These are phyloP conservation scores for Exophiala oligosperma DNA, from an alignment of 2,329 filamentous ascomycete genomes.

Conservation along the genomic window DNA sequence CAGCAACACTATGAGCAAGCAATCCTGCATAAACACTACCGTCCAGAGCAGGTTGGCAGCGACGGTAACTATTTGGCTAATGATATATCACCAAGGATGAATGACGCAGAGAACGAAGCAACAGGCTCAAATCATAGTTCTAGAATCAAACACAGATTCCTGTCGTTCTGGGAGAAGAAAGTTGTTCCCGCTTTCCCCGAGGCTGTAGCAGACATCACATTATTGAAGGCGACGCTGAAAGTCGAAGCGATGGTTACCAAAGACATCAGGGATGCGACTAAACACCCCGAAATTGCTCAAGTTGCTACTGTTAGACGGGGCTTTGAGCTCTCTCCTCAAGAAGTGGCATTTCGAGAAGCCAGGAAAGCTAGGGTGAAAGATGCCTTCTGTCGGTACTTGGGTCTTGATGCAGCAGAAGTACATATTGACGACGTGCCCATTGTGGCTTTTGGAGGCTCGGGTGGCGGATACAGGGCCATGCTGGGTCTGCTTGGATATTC, in stretches of 20 bases:
- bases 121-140: background rate
- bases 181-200: slow-evolving; percentile 21
- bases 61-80: slow-evolving; percentile 7
- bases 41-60: background rate
- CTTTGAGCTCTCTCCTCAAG: slow-evolving; percentile 8
- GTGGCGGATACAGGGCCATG: slow-evolving; percentile 19
- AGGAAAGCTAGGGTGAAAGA: slow-evolving; percentile 8
- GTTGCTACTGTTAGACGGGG: slow-evolving; percentile 12
- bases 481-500: slow-evolving; percentile 18
- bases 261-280: slow-evolving; percentile 11
- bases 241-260: slow-evolving; percentile 17
- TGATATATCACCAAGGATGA: background rate
- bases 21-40: slow-evolving; percentile 15
- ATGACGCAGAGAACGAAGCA: background rate
- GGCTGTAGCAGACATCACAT: slow-evolving; percentile 15
- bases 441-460: slow-evolving; percentile 17
- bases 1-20: slow-evolving; percentile 17
- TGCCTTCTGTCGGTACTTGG: slow-evolving; percentile 17
- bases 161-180: slow-evolving; percentile 21
- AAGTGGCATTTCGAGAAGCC: slow-evolving; percentile 6
- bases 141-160: slow-evolving; percentile 15
- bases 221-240: slow-evolving; percentile 15
- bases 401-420: slow-evolving; percentile 11
- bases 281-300: slow-evolving; percentile 14
- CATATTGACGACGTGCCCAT: slow-evolving; percentile 19